phyloP scores from a whole-genome alignment of 2,329 filamentous ascomycete species.

The Fonsecaea multimorphosa region DNA sequence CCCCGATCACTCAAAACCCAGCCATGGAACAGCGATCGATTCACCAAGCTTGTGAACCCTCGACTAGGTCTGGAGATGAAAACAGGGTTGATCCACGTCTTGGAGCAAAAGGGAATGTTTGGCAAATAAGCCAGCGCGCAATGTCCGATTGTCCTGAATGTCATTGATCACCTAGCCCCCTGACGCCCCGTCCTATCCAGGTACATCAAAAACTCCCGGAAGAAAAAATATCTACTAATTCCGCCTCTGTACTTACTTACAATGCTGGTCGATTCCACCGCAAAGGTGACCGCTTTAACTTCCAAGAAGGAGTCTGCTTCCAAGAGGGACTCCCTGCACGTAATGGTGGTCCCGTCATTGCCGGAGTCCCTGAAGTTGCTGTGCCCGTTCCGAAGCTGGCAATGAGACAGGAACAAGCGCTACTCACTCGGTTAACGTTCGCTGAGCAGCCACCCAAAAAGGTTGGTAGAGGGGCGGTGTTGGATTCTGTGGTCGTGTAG shows the following conservation, averaged over 20 bases:
- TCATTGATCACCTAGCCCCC: background rate
- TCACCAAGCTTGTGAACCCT: background rate
- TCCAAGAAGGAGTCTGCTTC: constrained; percentile 26
- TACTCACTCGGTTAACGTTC: constrained; percentile 30
- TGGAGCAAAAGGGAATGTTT: background rate
- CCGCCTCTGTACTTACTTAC: background rate
- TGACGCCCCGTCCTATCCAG: background rate
- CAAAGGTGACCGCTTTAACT: constrained; percentile 30
- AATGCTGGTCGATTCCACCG: constrained; percentile 21
- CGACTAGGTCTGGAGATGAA: background rate
- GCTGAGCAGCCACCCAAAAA: constrained; percentile 27
- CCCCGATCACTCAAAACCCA: background rate
- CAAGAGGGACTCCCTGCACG: constrained; percentile 26
- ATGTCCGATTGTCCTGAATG: background rate
- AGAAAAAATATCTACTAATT: background rate
- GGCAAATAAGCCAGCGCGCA: background rate
- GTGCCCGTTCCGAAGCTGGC: constrained; percentile 25
- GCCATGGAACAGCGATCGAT: background rate
- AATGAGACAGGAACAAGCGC: constrained; percentile 35
- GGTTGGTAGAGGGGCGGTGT: constrained; percentile 44
- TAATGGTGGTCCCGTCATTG: constrained; percentile 20
- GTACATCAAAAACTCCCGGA: background rate
- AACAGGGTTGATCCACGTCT: background rate
- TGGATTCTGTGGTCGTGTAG: constrained; percentile 30
- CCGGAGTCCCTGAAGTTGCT: constrained; percentile 22